Evolutionary conservation across 495 filamentous ascomycete species (phyloP).

Genomic region (Aspergillus diversus): DNA sequence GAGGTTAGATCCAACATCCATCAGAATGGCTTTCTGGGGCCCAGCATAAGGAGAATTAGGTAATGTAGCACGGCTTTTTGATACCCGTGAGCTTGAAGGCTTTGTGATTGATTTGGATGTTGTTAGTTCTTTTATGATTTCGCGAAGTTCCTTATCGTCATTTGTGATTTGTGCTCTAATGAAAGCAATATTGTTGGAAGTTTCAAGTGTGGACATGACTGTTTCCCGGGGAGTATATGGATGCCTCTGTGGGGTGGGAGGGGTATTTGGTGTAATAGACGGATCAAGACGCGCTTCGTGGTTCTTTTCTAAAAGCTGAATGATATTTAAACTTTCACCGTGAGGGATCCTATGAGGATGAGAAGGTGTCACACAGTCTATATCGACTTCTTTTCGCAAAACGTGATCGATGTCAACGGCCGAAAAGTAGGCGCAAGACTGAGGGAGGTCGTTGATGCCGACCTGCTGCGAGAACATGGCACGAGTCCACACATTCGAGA

Average conservation of each 20-base stretch:
- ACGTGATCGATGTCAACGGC: conserved; percentile 94
- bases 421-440: conserved; percentile 92
- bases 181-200: conserved; percentile 61
- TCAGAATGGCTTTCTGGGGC: conserved; percentile 51
- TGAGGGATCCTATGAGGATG: conserved; percentile 77
- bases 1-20: conserved; percentile 47
- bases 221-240: conserved; percentile 71
- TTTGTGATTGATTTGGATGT: conserved; percentile 26
- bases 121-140: conserved; percentile 66
- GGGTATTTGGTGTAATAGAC: conserved; percentile 55
- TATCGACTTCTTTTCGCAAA: conserved; percentile 93
- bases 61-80: conserved; percentile 30
- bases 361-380: conserved; percentile 94
- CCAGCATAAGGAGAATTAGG: conserved; percentile 30
- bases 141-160: conserved; percentile 71
- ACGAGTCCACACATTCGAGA: conserved; percentile 95
- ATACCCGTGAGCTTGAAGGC: conserved; percentile 22
- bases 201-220: conserved; percentile 72
- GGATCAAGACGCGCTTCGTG: conserved; percentile 66
- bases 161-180: conserved; percentile 82
- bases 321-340: conserved; percentile 84
- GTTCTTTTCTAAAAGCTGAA: conserved; percentile 70
- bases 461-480: conserved; percentile 97
- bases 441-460: conserved; percentile 92
- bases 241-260: conserved; percentile 58